Percentiles rank a stretch among this genome's conserved stretches.
phyloP scores from a whole-genome alignment of 2,329 filamentous ascomycete genomes.

The Pseudogymnoascus sp. region DNA sequence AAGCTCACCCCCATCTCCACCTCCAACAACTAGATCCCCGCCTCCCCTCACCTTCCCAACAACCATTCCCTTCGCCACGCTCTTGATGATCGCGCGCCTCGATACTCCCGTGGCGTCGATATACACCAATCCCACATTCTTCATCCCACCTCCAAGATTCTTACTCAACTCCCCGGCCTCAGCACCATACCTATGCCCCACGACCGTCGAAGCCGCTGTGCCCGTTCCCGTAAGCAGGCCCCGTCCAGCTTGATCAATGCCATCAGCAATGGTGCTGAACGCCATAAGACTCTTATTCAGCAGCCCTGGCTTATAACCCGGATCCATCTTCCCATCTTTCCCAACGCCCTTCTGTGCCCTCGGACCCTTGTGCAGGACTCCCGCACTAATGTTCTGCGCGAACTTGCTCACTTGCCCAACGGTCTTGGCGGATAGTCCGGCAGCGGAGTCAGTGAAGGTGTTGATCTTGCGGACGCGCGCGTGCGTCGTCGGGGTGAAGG shows the following conservation, averaged over 20 bases:
- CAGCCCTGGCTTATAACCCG: slow-evolving; percentile 76
- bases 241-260: slow-evolving; percentile 79
- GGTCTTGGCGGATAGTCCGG: slow-evolving; percentile 73
- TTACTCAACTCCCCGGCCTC: slow-evolving; percentile 75
- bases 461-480: slow-evolving; percentile 82
- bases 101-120: slow-evolving; percentile 94
- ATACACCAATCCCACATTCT: slow-evolving; percentile 95
- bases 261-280: slow-evolving; percentile 89
- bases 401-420: slow-evolving; percentile 76
- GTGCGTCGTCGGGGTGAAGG: slow-evolving; percentile 80
- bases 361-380: slow-evolving; percentile 54
- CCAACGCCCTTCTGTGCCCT: slow-evolving; percentile 55
- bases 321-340: slow-evolving; percentile 54
- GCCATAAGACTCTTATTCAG: slow-evolving; percentile 96
- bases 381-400: slow-evolving; percentile 84
- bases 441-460: slow-evolving; percentile 72
- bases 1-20: slow-evolving; percentile 31
- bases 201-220: slow-evolving; percentile 73
- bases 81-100: slow-evolving; percentile 81
- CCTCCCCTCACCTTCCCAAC: slow-evolving; percentile 70
- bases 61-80: slow-evolving; percentile 94
- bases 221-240: slow-evolving; percentile 68
- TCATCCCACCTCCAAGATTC: slow-evolving; percentile 75
- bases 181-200: slow-evolving; percentile 79
- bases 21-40: slow-evolving; percentile 66